A percentile compares a stretch with the other conserved stretches of the same genome.
phyloP scores from a whole-genome alignment of 805 yeast species.

The Myxozyma sirexii region DNA sequence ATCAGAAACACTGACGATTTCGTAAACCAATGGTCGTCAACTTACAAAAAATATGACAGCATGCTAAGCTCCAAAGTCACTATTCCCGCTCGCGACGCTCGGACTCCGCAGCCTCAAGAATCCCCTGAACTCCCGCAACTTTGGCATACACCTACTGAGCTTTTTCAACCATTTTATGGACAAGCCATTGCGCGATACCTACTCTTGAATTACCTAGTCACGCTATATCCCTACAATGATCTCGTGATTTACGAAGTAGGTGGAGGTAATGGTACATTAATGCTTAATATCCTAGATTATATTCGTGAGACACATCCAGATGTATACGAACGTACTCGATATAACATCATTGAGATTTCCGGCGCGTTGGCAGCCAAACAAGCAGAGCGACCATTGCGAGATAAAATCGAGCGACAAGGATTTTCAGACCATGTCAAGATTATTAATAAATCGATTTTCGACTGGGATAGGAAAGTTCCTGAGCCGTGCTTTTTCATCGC shows the following conservation, averaged over 20 bases:
- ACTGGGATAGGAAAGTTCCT: slow-evolving; percentile 57
- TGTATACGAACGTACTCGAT: slow-evolving; percentile 66
- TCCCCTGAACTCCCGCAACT: slow-evolving; percentile 50
- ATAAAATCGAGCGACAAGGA: slow-evolving; percentile 45
- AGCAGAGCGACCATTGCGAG: slow-evolving; percentile 41
- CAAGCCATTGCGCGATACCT: slow-evolving; percentile 82
- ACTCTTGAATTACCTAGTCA: slow-evolving; percentile 67
- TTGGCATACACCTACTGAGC: slow-evolving; percentile 90
- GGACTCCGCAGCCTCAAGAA: background rate
- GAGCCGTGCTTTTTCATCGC: slow-evolving; percentile 76
- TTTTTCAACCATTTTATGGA: slow-evolving; percentile 78
- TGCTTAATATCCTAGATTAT: slow-evolving; percentile 72
- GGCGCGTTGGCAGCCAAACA: slow-evolving; percentile 63
- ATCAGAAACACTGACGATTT: slow-evolving; percentile 69
- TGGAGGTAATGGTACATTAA: slow-evolving; percentile 86
- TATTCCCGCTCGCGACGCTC: slow-evolving; percentile 7
- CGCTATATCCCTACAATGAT: slow-evolving; percentile 69
- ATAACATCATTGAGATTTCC: slow-evolving; percentile 74
- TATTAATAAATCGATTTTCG: slow-evolving; percentile 73
- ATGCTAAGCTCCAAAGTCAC: slow-evolving; percentile 32
- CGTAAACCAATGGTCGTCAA: slow-evolving; percentile 61
- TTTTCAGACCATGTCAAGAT: slow-evolving; percentile 63
- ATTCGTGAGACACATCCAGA: slow-evolving; percentile 67
- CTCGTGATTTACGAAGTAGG: slow-evolving; percentile 83
- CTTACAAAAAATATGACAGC: slow-evolving; percentile 50